A percentile compares a stretch with the other conserved stretches of the same genome.
These are phyloP conservation scores for Chrysophaeum taylorii DNA, from an alignment of 352 stramenopile genomes.

Conservation along the genomic window DNA sequence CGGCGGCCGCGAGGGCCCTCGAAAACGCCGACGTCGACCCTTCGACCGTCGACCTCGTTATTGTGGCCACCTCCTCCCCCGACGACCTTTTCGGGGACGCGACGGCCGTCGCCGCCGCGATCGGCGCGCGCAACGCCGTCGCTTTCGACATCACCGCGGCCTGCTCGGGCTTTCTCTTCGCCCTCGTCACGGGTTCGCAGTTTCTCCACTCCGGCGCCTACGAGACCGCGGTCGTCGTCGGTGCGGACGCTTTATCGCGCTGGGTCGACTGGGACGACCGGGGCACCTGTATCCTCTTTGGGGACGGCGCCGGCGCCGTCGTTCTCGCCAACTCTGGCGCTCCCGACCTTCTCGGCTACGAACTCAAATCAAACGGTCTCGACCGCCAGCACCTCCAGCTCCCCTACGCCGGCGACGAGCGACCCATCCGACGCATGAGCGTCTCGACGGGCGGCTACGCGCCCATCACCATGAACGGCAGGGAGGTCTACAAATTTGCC, in stretches of 20 bases:
- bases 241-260: constrained; percentile 57
- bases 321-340: constrained; percentile 33
- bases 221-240: constrained; percentile 58
- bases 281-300: constrained; percentile 70
- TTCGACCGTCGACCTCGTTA: constrained; percentile 55
- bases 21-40: constrained; percentile 36
- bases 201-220: constrained; percentile 45
- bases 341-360: constrained; percentile 50
- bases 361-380: constrained; percentile 59
- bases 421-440: constrained; percentile 40
- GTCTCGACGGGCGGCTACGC: constrained; percentile 49
- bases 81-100: constrained; percentile 73
- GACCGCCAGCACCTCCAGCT: constrained; percentile 57
- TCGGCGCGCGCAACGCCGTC: constrained; percentile 49
- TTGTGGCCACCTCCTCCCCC: constrained; percentile 57
- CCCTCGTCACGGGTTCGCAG: constrained; percentile 53
- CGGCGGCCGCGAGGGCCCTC: constrained; percentile 26
- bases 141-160: constrained; percentile 69
- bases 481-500: constrained; percentile 70
- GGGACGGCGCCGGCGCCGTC: constrained; percentile 63
- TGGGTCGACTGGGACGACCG: constrained; percentile 71
- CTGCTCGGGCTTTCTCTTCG: constrained; percentile 70
- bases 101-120: constrained; percentile 42
- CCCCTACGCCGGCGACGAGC: constrained; percentile 42
- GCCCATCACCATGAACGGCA: constrained; percentile 60